phyloP scores from a whole-genome alignment of 116 monocot species.

The Dioscorea cayenensis region DNA sequence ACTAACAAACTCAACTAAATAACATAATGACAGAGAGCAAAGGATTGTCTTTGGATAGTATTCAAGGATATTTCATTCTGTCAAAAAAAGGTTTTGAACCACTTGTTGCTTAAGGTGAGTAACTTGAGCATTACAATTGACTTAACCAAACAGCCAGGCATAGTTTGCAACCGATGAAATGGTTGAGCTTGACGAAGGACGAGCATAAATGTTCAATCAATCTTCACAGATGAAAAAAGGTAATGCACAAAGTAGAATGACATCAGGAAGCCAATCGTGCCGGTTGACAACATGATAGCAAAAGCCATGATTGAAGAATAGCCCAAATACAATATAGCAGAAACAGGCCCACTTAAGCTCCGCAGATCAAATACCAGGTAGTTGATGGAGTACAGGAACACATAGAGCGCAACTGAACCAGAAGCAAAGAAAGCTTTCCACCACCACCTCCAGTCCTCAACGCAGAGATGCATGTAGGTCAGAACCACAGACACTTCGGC shows the following conservation, averaged over 20 bases:
- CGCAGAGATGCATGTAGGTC: conserved; percentile 96
- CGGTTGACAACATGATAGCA: conserved; percentile 82
- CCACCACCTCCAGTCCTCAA: conserved; percentile 98
- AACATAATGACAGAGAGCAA: no score
- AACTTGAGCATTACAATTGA: no score
- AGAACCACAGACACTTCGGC: conserved; percentile 84
- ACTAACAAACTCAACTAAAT: no score
- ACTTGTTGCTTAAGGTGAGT: no score
- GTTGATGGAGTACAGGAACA: conserved; percentile 89
- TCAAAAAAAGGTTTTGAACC: no score
- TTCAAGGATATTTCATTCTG: no score
- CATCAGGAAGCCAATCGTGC: conserved; percentile 74
- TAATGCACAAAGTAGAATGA: conserved; percentile 94
- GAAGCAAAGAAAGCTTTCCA: conserved; percentile 98
- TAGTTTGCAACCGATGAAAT: neutral
- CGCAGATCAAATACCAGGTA: conserved; percentile 82
- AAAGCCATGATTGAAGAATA: conserved; percentile 76
- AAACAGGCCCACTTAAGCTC: conserved; percentile 82
- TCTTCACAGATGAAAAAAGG: conserved; percentile 96
- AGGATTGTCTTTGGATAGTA: no score
- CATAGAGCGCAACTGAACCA: conserved; percentile 82
- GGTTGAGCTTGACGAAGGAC: neutral
- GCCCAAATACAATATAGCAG: conserved; percentile 73
- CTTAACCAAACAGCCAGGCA: neutral
- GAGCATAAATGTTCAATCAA: conserved; percentile 36